Evolutionary conservation across 345 rosid species (phyloP), one percentile per base, ranked within the genome.

Genomic region (Garcia nutans): DNA sequence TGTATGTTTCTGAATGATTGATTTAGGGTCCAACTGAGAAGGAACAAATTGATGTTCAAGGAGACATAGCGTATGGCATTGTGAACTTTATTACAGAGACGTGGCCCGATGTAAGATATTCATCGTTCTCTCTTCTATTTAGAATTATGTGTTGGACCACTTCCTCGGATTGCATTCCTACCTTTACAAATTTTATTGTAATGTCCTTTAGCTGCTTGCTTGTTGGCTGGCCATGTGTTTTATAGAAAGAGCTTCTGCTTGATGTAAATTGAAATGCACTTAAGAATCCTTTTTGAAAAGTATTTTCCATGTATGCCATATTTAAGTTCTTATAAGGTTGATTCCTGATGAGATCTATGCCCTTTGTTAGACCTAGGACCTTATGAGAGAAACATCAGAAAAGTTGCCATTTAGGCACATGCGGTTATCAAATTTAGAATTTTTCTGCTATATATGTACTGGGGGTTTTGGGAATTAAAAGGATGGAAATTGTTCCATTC

Each of bases 41-140:
- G 87, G 99, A 95, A 77, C 99, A 95, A 69, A 93, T 95, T 74
- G 99, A 95, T 74, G 97, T 95, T 71, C 99, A 95, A 90, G 99
- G 99, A 80, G 99, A 95, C 85, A 91, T 95, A 76, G 77, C 94
- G 41, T 89, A 57, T 70, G 98, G 91, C 64, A 87, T 95, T 66
- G 96, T 93, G 86, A 96, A 78, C 55, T 78, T 78, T 23, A 19
- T 78, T 24, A 78, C 74, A 33, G 77, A 78, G 5, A 78, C 77
- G 28, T 78, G 81, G 77, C 81, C 81, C 49, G 81, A 78, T 73
- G 81, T 78, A 73, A 78, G 45, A 52, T 70, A 49, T 59, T 68
- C 41, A 54, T 71, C 75, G 2, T 56, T 64, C 17, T 73, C 62
- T 31, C 2, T 28, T 17, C 16, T 54, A 24, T 69, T 71, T 10